These are phyloP conservation scores for Talaromyces nanjingensis DNA, from an alignment of 495 filamentous ascomycete genomes.

Conservation along the genomic window DNA sequence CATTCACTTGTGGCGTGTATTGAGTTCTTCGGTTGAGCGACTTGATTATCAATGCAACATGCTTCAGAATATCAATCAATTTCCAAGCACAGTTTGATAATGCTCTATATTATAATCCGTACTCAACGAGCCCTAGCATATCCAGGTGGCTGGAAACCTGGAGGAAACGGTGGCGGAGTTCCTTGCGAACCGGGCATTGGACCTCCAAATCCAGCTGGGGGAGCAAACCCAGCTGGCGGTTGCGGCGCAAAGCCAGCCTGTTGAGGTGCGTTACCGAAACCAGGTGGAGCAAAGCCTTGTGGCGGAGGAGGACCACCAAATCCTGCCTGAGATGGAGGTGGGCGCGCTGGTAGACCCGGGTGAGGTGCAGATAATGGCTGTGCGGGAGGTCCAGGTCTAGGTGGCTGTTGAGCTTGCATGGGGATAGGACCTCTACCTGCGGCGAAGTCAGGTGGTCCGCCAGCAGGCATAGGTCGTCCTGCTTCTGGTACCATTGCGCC, in stretches of 20 bases:
- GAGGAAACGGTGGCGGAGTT: constrained; percentile 36
- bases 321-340: constrained; percentile 69
- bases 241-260: constrained; percentile 32
- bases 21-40: not conserved
- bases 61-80: not conserved
- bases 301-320: constrained; percentile 60
- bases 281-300: constrained; percentile 56
- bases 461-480: constrained; percentile 34
- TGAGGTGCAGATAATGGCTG: constrained; percentile 57
- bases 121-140: constrained; percentile 39
- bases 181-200: constrained; percentile 23
- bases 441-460: constrained; percentile 23
- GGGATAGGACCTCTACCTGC: constrained; percentile 29
- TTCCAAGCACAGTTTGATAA: not conserved
- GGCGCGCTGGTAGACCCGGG: constrained; percentile 69
- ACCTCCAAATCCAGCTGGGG: constrained; percentile 46
- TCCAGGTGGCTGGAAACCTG: constrained; percentile 43
- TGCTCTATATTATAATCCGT: not conserved
- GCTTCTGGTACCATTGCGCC: constrained; percentile 51
- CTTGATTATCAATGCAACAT: not conserved
- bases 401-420: constrained; percentile 33
- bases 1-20: not conserved
- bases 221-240: constrained; percentile 47
- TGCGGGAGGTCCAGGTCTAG: constrained; percentile 33
- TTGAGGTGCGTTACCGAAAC: constrained; percentile 41